Evolutionary conservation across 768 basidiomycete species (phyloP), one percentile per base, ranked within the genome.

Genomic region (Epithele typhae): DNA sequence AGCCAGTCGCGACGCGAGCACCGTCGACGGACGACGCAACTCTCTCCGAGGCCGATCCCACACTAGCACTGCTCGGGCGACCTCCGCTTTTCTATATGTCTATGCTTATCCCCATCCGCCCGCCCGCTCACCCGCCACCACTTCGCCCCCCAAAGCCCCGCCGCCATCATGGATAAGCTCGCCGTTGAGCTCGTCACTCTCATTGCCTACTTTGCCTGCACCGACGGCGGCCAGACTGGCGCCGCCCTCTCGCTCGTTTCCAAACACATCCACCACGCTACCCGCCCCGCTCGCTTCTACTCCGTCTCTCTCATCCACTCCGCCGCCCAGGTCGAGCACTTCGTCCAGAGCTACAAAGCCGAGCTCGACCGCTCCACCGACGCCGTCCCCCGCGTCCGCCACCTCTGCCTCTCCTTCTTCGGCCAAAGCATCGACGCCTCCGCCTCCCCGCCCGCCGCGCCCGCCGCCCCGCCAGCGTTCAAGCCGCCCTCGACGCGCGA

Each of bases 211-310:
- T 37, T 57, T 11, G 65, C 65, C 11, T 65, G 65, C 48, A 56
- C 56, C 3, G 66, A 64, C 43, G 64, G 59, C 33, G 66, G 64
- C 2, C 49, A 25, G 5, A 58, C 60, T 4, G 64, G 59, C 5
- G 61, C 58, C 37, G 48, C 64, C 5, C 57, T 67, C 18, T 44
- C 63, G 1, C 58, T 55, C 14, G 64, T 64, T 27, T 67, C 64
- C 14, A 58, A 57, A 18, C 59, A 59, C 39, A 49, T 64, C 44
- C 60, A 54, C 33, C 52, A 45, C 1, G 55, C 55, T 24, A 55
- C 64, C 2, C 54, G 46, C 6, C 56, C 64, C 17, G 42, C 46
- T 17, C 51, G 51, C 37, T 52, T 52, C 39, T 40, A 47, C 34
- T 39, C 15, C 6, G 35, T 36, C 6, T 14, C 18, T 7, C 35